A percentile compares a stretch with the other conserved stretches of the same genome.
Conservation (phyloP, 1,284 basidiomycete species). For the Marasmius fiardii region DNA sequence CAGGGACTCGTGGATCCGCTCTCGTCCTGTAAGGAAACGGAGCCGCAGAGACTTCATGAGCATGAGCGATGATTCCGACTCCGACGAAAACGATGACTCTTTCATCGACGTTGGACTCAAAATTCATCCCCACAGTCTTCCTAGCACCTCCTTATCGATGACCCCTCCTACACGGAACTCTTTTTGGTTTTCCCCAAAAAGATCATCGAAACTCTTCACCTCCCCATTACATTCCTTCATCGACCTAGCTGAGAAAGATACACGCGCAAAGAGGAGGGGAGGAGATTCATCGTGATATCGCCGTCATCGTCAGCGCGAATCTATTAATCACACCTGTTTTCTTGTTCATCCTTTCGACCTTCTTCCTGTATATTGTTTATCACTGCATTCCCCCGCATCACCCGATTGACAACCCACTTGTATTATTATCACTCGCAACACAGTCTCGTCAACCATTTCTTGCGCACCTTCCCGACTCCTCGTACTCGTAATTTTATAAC, state of each 20-base stretch:
- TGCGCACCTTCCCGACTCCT: background rate
- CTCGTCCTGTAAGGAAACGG: background rate
- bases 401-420: background rate
- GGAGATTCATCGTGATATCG: background rate
- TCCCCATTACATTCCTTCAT: background rate
- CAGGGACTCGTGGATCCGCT: background rate
- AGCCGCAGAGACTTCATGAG: background rate
- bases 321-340: background rate
- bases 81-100: background rate
- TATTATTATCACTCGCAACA: background rate
- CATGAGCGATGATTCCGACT: background rate
- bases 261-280: background rate
- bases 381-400: background rate
- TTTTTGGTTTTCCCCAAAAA: background rate
- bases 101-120: background rate
- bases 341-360: background rate
- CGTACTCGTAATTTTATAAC: background rate
- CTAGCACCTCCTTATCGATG: background rate
- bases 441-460: background rate
- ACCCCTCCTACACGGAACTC: background rate
- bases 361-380: background rate
- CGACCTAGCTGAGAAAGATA: background rate
- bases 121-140: too few relatives aligned
- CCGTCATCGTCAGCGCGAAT: background rate
- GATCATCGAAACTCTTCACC: background rate